Evolutionary conservation across 331 rosid species (phyloP).

Genomic region (Pyracantha coccinea): DNA sequence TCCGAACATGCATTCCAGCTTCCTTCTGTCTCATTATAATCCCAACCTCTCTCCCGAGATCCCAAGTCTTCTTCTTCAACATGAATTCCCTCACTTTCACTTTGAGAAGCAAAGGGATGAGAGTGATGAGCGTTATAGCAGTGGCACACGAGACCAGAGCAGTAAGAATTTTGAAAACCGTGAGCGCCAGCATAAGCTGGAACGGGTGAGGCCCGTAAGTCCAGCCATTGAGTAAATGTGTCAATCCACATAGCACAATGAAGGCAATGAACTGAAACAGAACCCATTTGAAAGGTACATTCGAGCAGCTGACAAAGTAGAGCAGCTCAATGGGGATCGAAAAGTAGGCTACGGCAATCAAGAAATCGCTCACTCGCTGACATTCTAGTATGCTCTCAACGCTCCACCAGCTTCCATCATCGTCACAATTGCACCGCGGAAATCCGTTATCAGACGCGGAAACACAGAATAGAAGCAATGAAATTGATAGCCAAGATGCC

Average conservation of each 20-base stretch:
- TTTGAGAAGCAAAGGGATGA: conserved; percentile 92
- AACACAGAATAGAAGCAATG: conserved; percentile 39
- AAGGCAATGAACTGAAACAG: conserved; percentile 87
- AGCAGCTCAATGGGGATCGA: conserved; percentile 94
- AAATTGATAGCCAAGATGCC: conserved; percentile 57
- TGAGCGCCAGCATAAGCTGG: conserved; percentile 94
- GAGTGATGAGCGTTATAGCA: conserved; percentile 85
- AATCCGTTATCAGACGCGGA: conserved; percentile 56
- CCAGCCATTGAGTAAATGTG: conserved; percentile 97
- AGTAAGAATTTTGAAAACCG: conserved; percentile 87
- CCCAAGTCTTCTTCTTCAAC: conserved; percentile 99
- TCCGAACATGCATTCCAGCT: conserved; percentile 85
- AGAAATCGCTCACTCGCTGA: conserved; percentile 94
- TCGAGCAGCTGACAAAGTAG: conserved; percentile 93
- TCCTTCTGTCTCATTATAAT: conserved; percentile 77
- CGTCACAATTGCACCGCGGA: conserved; percentile 92
- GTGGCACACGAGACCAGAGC: conserved; percentile 98
- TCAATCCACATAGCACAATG: conserved; percentile 92
- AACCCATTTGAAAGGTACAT: conserved; percentile 99
- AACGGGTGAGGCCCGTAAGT: conserved; percentile 96
- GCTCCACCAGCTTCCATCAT: conserved; percentile 86
- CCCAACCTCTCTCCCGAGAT: conserved; percentile 91
- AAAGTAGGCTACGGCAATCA: conserved; percentile 95
- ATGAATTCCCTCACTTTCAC: conserved; percentile 97
- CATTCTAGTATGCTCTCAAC: conserved; percentile 82